Percentiles rank a stretch among this genome's conserved stretches.
Conservation (phyloP, 2,329 filamentous ascomycete species). For the Arthroderma sp. region DNA sequence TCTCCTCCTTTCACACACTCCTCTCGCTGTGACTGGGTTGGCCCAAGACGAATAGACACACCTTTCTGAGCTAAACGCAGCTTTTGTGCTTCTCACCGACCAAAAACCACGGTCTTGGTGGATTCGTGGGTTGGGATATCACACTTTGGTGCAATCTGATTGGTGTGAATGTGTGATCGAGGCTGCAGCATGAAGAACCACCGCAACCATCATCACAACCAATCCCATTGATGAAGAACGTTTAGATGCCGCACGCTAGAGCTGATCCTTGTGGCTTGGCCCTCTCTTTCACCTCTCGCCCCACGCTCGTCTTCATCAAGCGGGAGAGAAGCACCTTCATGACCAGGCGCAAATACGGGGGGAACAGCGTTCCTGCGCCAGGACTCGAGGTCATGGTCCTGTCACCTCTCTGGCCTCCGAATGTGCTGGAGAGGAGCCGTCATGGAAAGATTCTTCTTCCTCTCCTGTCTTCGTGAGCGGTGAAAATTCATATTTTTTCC, state of each 20-base stretch:
- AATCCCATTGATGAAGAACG: constrained; percentile 1
- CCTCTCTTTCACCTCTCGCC: constrained; percentile 1
- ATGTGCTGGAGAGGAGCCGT: too few relatives aligned
- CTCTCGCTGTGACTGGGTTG: too few relatives aligned
- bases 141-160: not conserved
- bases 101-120: too few relatives aligned
- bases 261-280: constrained; percentile 1
- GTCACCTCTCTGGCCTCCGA: too few relatives aligned
- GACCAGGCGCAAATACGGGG: not conserved
- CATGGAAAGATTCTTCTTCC: not conserved
- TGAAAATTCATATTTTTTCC: not conserved
- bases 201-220: not conserved
- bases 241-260: constrained; percentile 1
- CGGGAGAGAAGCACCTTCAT: not conserved
- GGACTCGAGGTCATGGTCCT: too few relatives aligned
- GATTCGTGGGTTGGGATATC: constrained; percentile 1
- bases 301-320: constrained; percentile 1
- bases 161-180: constrained; percentile 1
- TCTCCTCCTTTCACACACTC: too few relatives aligned
- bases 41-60: too few relatives aligned
- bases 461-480: not conserved
- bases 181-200: constrained; percentile 4
- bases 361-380: too few relatives aligned
- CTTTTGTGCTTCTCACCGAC: too few relatives aligned
- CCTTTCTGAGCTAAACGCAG: too few relatives aligned